phyloP scores from a whole-genome alignment of 2,329 filamentous ascomycete species.

The Thelonectria rubi region DNA sequence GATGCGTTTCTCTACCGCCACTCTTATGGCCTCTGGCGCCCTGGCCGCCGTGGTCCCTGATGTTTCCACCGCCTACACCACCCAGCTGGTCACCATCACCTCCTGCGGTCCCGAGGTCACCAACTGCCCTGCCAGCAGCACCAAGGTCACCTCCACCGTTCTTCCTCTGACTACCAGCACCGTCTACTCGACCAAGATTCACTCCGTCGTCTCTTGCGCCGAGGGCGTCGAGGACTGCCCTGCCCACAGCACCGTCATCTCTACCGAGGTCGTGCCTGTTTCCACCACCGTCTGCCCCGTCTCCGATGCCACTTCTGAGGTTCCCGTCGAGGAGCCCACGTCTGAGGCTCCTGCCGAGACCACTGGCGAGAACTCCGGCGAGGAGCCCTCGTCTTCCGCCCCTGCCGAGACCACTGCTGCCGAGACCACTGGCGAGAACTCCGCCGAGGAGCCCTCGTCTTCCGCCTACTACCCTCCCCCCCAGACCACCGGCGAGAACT shows the following conservation, averaged over 20 bases:
- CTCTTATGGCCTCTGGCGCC: slow-evolving; percentile 55
- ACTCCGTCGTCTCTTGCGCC: slow-evolving; percentile 70
- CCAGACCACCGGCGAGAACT: slow-evolving; percentile 24
- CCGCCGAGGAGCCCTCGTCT: slow-evolving; percentile 18
- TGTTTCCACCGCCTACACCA: slow-evolving; percentile 63
- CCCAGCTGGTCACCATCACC: slow-evolving; percentile 68
- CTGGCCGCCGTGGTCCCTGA: slow-evolving; percentile 45
- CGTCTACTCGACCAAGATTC: slow-evolving; percentile 66
- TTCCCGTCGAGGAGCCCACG: slow-evolving; percentile 4
- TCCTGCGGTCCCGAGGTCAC: slow-evolving; percentile 57
- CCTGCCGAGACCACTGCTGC: slow-evolving; percentile 2
- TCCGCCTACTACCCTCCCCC: slow-evolving; percentile 16
- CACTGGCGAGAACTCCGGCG: slow-evolving; percentile 21
- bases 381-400: slow-evolving; percentile 22
- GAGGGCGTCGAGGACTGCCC: slow-evolving; percentile 71
- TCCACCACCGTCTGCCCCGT: slow-evolving; percentile 54
- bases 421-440: background rate
- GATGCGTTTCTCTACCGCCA: slow-evolving; percentile 69
- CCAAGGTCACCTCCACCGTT: slow-evolving; percentile 39
- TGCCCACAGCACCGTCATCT: slow-evolving; percentile 48
- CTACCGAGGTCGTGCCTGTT: slow-evolving; percentile 50
- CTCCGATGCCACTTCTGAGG: slow-evolving; percentile 33
- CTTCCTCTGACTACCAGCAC: slow-evolving; percentile 56
- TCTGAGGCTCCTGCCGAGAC: slow-evolving; percentile 26
- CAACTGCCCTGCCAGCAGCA: slow-evolving; percentile 41